Conservation (phyloP, 2,329 filamentous ascomycete genomes). For the Beauveria medogensis region DNA sequence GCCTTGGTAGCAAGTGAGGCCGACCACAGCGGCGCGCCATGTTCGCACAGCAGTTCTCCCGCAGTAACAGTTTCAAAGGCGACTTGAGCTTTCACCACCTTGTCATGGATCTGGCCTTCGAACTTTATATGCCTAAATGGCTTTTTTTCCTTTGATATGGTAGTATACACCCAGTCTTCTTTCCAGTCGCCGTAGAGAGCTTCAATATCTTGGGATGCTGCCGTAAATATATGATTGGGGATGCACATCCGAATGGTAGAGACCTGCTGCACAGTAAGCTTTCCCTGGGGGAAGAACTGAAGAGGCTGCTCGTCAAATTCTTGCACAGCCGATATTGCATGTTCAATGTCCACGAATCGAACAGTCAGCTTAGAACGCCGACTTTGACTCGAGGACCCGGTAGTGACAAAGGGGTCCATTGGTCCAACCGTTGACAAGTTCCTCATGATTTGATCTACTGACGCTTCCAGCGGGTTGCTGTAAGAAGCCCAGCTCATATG, state of each 20-base stretch:
- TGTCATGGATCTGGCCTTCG: neutral
- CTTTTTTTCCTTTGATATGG: neutral
- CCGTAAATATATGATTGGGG: neutral
- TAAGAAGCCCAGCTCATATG: neutral
- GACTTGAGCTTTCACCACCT: neutral
- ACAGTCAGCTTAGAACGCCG: slow-evolving; percentile 2
- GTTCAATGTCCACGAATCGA: neutral
- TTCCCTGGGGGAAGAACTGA: neutral
- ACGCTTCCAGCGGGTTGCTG: neutral
- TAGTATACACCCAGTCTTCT: neutral
- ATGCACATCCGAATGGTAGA: neutral
- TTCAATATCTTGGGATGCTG: slow-evolving; percentile 4
- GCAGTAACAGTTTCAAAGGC: neutral
- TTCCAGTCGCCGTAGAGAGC: neutral
- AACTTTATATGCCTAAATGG: neutral
- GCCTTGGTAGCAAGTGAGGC: slow-evolving; percentile 7
- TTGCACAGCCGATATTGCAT: neutral
- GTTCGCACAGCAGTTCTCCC: neutral
- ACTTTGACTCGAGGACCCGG: neutral
- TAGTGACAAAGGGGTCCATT: neutral
- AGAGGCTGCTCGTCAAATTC: neutral
- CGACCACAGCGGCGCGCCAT: slow-evolving; percentile 2
- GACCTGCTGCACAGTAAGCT: slow-evolving; percentile 6
- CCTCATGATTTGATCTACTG: neutral
- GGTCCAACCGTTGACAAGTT: neutral